A percentile compares a stretch with the other conserved stretches of the same genome.
Evolutionary conservation across 1,284 basidiomycete species (phyloP).

Genomic region (Cutaneotrichosporon sp.): DNA sequence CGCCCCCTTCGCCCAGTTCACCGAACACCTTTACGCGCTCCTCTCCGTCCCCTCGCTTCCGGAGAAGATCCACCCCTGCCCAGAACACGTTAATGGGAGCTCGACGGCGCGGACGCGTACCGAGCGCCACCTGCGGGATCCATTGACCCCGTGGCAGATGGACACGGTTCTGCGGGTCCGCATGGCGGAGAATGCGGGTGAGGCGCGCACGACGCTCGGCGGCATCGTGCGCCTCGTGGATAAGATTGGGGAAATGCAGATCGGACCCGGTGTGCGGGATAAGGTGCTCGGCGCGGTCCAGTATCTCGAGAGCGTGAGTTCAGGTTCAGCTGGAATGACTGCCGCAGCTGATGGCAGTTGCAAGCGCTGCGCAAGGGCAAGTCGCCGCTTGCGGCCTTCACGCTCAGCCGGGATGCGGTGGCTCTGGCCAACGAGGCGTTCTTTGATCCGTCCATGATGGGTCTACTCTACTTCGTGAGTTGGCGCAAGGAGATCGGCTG

Average conservation of each 20-base stretch:
- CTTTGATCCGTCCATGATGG: conserved; percentile 95
- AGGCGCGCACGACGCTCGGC: conserved; percentile 65
- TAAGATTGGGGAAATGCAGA: conserved; percentile 85
- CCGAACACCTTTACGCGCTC: conserved; percentile 66
- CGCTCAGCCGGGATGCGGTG: conserved; percentile 62
- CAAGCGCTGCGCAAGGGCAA: conserved; percentile 4
- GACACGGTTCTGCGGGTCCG: conserved; percentile 69
- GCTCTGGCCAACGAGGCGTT: conserved; percentile 80
- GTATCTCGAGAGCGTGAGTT: conserved; percentile 64
- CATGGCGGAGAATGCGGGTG: conserved; percentile 63
- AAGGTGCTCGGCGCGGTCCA: conserved; percentile 66
- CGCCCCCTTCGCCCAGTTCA: conserved; percentile 65
- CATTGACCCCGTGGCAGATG: conserved; percentile 60
- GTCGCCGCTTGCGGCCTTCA: conserved; percentile 48
- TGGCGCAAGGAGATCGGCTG: neutral
- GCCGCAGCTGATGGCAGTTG: conserved; percentile 5
- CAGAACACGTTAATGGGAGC: neutral
- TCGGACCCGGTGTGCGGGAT: conserved; percentile 66
- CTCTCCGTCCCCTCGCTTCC: conserved; percentile 71
- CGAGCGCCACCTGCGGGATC: conserved; percentile 12
- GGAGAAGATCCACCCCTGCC: conserved; percentile 22
- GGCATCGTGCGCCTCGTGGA: conserved; percentile 77
- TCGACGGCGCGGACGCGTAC: neutral
- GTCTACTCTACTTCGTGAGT: conserved; percentile 76
- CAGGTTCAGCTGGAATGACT: too few species aligned